A percentile compares a stretch with the other conserved stretches of the same genome.
These are phyloP conservation scores for Neonectria coccinea DNA, from an alignment of 2,329 filamentous ascomycete species.

Conservation along the genomic window DNA sequence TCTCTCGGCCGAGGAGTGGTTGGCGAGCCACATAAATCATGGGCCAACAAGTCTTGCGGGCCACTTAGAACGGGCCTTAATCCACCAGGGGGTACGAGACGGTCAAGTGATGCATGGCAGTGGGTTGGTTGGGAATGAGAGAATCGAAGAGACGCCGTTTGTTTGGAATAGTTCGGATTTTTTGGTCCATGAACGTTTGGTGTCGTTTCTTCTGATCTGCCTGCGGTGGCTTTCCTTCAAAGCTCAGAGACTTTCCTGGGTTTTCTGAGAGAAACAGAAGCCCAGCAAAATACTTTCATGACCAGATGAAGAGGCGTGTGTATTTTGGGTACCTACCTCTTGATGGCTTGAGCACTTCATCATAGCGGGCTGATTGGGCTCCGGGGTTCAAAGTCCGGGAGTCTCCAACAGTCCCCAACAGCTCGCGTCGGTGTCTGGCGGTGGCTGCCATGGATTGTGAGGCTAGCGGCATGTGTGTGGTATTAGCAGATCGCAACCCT, in stretches of 20 bases:
- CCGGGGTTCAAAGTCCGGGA: constrained; percentile 38
- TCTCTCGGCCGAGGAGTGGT: constrained; percentile 20
- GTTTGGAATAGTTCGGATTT: not conserved
- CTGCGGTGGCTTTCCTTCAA: not conserved
- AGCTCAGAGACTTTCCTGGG: not conserved
- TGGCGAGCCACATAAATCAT: constrained; percentile 21
- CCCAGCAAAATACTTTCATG: not conserved
- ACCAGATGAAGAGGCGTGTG: not conserved
- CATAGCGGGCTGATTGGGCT: not conserved
- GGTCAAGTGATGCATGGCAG: constrained; percentile 19
- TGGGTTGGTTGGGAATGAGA: constrained; percentile 15
- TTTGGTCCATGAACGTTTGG: not conserved
- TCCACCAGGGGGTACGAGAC: constrained; percentile 25
- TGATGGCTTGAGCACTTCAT: not conserved
- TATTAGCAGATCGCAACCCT: constrained; percentile 39
- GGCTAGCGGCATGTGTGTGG: constrained; percentile 31
- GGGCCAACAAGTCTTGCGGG: constrained; percentile 11
- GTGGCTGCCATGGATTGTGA: constrained; percentile 27
- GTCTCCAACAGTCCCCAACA: constrained; percentile 18
- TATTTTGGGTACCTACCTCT: not conserved
- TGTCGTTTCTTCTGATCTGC: not conserved
- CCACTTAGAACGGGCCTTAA: constrained; percentile 16
- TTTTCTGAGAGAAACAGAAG: not conserved
- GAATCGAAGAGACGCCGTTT: not conserved
- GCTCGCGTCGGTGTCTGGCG: constrained; percentile 11